Evolutionary conservation across 345 rosid species (phyloP), one percentile per base, ranked within the genome.

Genomic region (Populus deltoides): DNA sequence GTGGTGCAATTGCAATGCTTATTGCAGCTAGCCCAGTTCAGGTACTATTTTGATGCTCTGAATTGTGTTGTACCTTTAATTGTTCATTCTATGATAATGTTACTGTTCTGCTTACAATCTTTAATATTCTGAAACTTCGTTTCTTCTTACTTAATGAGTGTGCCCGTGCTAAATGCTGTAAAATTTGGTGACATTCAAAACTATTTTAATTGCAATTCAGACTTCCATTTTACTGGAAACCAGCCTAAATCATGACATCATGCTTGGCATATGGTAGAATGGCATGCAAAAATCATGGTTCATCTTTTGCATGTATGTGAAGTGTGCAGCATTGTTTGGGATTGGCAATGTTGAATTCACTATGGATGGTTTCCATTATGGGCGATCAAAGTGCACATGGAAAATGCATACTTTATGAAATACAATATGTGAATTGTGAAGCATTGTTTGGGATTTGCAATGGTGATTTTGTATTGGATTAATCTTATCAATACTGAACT

Each of bases 1-100:
- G 99, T 36, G 99, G 99, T 71, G 94, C 94, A 24, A 89, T 90
- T 49, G 96, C 88, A 73, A 82, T 85, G 85, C 94, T 97, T 78
- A 89, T 88, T 27, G 98, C 99, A 68, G 90, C 94, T 68, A 85
- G 90, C 82, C 91, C 88, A 0, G 92, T 94, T 73, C 97, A 94
- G 99, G 99, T 97, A 74, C 69, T 66, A 17, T 47, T 78, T 74
- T 31, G 68, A 31, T 67, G 25, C 43, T 63, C 20, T 36, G 6
- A 31, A 22, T 49, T 67, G 36, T 76, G 31, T 31, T 55, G 15
- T 5, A 33, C n/a, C 11, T 45, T 72, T 24, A 35, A 38, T 33
- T 53, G 38, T 31, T 38, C 29, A 11, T 74, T 72, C 59, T n/a
- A 24, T 24, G 1, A 27, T 62, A 51, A 53, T 49, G 59, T 7